Evolutionary conservation across 192 early-diverging fungal species (phyloP).

Genomic region (Coemansia sp.): DNA sequence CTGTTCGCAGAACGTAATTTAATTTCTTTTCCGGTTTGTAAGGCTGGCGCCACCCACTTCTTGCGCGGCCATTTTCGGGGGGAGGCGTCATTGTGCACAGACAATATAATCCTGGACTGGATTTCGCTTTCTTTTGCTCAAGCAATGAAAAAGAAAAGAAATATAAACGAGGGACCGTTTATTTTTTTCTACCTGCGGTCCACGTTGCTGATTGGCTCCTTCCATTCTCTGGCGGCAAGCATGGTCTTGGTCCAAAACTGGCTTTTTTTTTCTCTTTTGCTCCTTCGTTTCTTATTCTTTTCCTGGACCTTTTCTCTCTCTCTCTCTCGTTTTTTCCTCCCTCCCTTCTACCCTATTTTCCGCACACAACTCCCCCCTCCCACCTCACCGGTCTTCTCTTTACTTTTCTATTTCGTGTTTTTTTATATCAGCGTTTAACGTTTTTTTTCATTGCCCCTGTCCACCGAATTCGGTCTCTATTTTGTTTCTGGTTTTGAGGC

Average conservation of each 20-base stretch:
- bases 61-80: neutral
- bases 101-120: neutral
- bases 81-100: slow-evolving; percentile 3
- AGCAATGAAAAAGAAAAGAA: neutral
- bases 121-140: neutral
- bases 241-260: neutral
- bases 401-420: neutral
- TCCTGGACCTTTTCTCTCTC: neutral
- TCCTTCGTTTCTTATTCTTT: neutral
- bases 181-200: slow-evolving; percentile 5
- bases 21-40: no score
- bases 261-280: neutral
- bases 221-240: no score
- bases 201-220: slow-evolving; percentile 19
- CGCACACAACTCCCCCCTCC: no score
- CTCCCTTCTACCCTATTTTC: neutral
- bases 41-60: no score
- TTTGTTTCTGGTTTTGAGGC: no score
- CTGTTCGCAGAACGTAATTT: no score
- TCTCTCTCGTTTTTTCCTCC: neutral
- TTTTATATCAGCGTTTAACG: neutral
- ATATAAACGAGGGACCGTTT: slow-evolving; percentile 16
- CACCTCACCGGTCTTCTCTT: neutral
- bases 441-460: neutral
- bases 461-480: slow-evolving; percentile 4